phyloP scores from a whole-genome alignment of 768 basidiomycete genomes.

The Kondoa subrosea region DNA sequence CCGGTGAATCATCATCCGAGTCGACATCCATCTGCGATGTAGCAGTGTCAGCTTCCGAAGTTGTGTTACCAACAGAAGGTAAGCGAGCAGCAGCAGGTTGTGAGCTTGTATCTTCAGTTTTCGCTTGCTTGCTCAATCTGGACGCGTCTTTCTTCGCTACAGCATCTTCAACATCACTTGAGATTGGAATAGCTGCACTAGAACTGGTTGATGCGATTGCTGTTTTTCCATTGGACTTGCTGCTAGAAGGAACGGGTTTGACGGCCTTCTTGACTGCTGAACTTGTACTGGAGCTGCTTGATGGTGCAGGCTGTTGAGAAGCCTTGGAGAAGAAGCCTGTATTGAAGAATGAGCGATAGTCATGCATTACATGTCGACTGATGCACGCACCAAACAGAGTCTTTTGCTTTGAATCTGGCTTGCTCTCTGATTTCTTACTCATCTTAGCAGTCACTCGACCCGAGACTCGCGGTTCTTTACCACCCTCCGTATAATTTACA shows the following conservation, averaged over 20 bases:
- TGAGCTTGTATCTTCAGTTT: neutral
- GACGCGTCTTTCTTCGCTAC: neutral
- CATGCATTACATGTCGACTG: neutral
- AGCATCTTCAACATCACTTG: slow-evolving; percentile 5
- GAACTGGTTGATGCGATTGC: neutral
- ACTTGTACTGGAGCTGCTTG: neutral
- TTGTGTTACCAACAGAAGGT: neutral
- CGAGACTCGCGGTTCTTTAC: neutral
- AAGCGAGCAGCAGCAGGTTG: neutral
- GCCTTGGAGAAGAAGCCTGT: neutral
- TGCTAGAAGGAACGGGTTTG: neutral
- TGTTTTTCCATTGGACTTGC: neutral
- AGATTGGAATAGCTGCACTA: neutral
- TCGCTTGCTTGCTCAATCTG: neutral
- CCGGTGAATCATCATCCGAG: neutral
- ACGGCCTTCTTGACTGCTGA: neutral
- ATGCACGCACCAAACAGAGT: neutral
- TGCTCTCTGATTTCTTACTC: neutral
- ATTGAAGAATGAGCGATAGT: neutral
- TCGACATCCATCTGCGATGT: neutral
- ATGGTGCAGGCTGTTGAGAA: neutral
- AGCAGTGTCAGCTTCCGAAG: neutral
- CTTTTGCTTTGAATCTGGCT: neutral
- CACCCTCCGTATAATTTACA: neutral
- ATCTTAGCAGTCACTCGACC: neutral